A percentile compares a stretch with the other conserved stretches of the same genome.
These are phyloP conservation scores for Agastache rugosa DNA, from an alignment of 257 asterid genomes.

Conservation along the genomic window DNA sequence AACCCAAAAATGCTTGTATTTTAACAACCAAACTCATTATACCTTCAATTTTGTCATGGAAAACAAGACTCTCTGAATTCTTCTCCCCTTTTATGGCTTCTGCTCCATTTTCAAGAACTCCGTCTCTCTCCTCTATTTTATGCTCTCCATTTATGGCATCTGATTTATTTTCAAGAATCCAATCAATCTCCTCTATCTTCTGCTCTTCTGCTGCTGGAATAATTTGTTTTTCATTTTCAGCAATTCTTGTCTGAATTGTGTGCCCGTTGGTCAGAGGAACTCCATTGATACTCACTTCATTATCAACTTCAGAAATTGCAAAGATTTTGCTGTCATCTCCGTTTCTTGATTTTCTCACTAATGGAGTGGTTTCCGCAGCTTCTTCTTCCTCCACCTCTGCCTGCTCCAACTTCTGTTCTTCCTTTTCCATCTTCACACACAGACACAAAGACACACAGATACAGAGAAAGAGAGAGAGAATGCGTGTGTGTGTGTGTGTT, in stretches of 20 bases:
- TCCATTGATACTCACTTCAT: constrained; percentile 31
- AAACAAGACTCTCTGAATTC: constrained; percentile 50
- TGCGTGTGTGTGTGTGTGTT: background rate
- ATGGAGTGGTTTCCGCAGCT: constrained; percentile 44
- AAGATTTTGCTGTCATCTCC: constrained; percentile 21
- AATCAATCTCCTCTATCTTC: constrained; percentile 30
- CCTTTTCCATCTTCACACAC: constrained; percentile 54
- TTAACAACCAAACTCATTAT: background rate
- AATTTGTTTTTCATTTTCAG: constrained; percentile 34
- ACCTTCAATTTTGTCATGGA: constrained; percentile 67
- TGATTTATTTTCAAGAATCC: constrained; percentile 36
- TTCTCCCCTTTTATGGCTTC: constrained; percentile 40
- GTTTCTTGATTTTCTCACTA: constrained; percentile 51
- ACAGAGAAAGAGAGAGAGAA: background rate
- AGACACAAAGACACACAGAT: constrained; percentile 8
- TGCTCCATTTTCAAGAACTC: constrained; percentile 37
- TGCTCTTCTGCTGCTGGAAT: constrained; percentile 26
- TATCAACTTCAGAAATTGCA: constrained; percentile 11
- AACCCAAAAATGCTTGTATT: constrained; percentile 10
- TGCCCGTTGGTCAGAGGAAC: constrained; percentile 42
- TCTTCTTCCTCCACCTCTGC: constrained; percentile 46
- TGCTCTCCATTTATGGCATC: constrained; percentile 38
- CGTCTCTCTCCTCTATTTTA: constrained; percentile 32
- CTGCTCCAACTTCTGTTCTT: constrained; percentile 50
- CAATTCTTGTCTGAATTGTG: constrained; percentile 15